Evolutionary conservation across 768 basidiomycete genomes (phyloP).

Genomic region (Suillus spraguei): DNA sequence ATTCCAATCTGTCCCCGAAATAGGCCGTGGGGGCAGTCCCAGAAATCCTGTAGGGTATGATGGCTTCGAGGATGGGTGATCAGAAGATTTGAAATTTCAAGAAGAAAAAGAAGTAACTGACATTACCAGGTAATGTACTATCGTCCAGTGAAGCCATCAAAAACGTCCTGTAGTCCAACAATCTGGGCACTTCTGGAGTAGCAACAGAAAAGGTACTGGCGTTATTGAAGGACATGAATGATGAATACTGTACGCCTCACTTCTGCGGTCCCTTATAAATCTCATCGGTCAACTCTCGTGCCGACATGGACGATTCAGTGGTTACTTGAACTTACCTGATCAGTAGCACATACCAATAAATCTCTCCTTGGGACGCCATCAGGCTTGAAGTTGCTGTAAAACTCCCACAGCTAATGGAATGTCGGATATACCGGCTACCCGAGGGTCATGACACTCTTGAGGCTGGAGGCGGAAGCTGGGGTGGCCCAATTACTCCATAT

Average conservation of each 20-base stretch:
- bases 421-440: neutral
- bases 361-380: neutral
- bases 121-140: neutral
- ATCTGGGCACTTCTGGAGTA: too few relatives aligned
- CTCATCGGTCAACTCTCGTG: neutral
- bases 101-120: neutral
- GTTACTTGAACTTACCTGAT: neutral
- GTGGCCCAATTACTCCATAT: neutral
- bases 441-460: too few relatives aligned
- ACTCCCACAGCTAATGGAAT: neutral
- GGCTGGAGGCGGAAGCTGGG: neutral
- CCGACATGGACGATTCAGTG: neutral
- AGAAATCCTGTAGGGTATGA: neutral
- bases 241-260: neutral
- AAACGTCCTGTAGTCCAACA: too few relatives aligned
- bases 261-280: neutral
- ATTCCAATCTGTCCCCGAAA: neutral
- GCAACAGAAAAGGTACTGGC: neutral
- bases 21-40: neutral
- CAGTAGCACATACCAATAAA: neutral
- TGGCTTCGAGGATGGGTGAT: neutral
- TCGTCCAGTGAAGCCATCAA: neutral
- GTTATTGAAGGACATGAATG: neutral
- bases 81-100: neutral
- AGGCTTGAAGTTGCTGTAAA: neutral